phyloP scores from a whole-genome alignment of 2,329 filamentous ascomycete species.

The Esteya vermicola region DNA sequence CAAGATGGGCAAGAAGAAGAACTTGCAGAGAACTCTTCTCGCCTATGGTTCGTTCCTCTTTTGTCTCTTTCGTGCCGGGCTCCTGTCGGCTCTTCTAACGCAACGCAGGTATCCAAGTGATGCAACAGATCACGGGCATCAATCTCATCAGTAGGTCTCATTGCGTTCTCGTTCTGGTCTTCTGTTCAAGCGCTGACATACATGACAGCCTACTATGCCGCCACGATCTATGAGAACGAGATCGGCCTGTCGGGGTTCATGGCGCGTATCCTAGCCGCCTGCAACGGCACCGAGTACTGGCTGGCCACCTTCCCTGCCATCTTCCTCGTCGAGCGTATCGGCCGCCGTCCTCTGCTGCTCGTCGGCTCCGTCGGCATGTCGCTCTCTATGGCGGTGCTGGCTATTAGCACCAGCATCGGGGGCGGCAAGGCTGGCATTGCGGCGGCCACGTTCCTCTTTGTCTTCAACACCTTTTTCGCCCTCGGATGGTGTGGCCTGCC shows the following conservation, averaged over 20 bases:
- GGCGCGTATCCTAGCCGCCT: constrained; percentile 36
- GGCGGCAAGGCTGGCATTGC: not conserved
- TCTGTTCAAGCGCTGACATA: constrained; percentile 36
- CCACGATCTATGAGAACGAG: constrained; percentile 25
- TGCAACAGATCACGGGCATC: constrained; percentile 10
- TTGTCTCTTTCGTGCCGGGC: too few relatives aligned
- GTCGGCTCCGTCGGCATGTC: constrained; percentile 54
- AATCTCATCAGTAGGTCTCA: constrained; percentile 24
- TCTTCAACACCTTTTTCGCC: constrained; percentile 39
- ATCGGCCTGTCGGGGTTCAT: constrained; percentile 13
- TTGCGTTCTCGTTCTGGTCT: too few relatives aligned
- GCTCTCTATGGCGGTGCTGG: constrained; percentile 42
- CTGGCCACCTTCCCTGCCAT: constrained; percentile 4
- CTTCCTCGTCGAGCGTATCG: constrained; percentile 46
- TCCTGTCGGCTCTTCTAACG: too few relatives aligned
- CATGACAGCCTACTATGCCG: too few relatives aligned
- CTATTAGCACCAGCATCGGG: too few relatives aligned
- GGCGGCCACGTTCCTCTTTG: constrained; percentile 26
- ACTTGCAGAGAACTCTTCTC: not conserved
- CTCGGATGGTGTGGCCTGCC: constrained; percentile 39
- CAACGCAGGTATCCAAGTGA: not conserved
- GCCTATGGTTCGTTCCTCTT: too few relatives aligned
- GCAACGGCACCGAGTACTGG: constrained; percentile 21
- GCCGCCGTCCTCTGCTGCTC: constrained; percentile 54
- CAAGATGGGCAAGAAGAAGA: not conserved